Base-by-base conservation (phyloP, 768 basidiomycete genomes). In the Dioszegia aurantiaca region DNA sequence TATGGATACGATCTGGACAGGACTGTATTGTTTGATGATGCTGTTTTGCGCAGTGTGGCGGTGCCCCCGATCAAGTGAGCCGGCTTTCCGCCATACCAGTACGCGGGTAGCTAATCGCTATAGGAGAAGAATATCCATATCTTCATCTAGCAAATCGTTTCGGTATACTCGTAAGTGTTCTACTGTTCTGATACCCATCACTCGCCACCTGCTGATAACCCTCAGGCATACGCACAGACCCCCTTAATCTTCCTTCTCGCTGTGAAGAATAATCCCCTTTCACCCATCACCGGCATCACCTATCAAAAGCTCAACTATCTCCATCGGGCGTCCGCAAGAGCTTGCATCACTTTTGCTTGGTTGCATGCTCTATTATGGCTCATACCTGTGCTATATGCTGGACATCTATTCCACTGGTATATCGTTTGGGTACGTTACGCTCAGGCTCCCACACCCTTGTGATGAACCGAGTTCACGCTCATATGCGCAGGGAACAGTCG, bases 191-290 rank as follows among this genome's bases (percentile, higher is more conserved):
- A 11, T 24, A 12, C 23, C 33, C 27, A 10, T 43, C 24, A 24
- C 30, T 27, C 5, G 39, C 5, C 52, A 27, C 28, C 16, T 9
- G 33, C 41, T 24, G 42, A 9, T 45, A 21, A 24, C 40, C 2
- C 16, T 14, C 49, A 70, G 69, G 64, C 69, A 0, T 71, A 65
- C 63, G 58, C 67, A 1, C 84, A 86, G 69, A 67, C 83, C 1
- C 82, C 84, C 1, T 77, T 86, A 19, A 77, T 86, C 68, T 78
- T 81, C 26, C 82, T 80, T 2, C 80, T 87, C 23, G 83, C 83
- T 2, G 82, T 81, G 62, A 83, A 83, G 73, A 85, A 86, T 72
- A 86, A 86, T 58, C 73, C 83, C 30, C 72, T 83, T 36, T 83
- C 83, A 6, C 79, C 80, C 64, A 46, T 84, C 45, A 84, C 82